Evolutionary conservation across 306 rosid species (phyloP), one percentile per base, ranked within the genome.

Genomic region (Vigna reflexopilosa): DNA sequence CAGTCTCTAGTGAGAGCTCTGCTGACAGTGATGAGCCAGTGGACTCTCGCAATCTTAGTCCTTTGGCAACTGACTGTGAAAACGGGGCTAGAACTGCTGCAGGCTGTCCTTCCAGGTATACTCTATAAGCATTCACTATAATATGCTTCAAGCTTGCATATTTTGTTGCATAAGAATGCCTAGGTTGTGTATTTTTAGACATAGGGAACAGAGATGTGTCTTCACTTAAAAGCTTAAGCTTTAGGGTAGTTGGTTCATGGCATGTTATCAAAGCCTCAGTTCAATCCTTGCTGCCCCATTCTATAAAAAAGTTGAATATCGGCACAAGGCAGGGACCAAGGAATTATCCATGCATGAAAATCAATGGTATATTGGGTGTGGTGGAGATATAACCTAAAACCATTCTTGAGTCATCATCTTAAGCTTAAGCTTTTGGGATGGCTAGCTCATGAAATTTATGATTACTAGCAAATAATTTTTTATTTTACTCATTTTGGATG

Each of bases 81-180:
- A 72, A 83, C 73, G 95, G 95, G 76, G 65, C 82, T 78, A 88
- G 89, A 86, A 85, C 89, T 58, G 91, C 90, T 79, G 83, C 74
- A 4, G 83, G 88, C 75, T 85, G 93, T 70, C 96, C 93, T 85
- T 77, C 89, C 88, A 87, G 98, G 98, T 93, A 85, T 77, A 51
- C 82, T 66, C 64, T 51, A 72, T 42, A 58, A 73, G 14, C 30
- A 57, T 59, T 44, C 14, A 58, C 13, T 8, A 32, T 65, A 57
- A 65, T 72, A 15, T 67, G 47, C 64, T 74, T 72, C 47, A 45
- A 47, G 52, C 71, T 30, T 45, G 24, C 76, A 26, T 75, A 75
- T 68, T 38, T 52, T 75, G 77, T 47, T 72, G 48, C 59, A 50
- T 52, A 59, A 71, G 47, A 69, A 55, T 78, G 81, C 58, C 79